Evolutionary conservation across 2,329 filamentous ascomycete genomes (phyloP).

Genomic region (Lizonia empirigonia): DNA sequence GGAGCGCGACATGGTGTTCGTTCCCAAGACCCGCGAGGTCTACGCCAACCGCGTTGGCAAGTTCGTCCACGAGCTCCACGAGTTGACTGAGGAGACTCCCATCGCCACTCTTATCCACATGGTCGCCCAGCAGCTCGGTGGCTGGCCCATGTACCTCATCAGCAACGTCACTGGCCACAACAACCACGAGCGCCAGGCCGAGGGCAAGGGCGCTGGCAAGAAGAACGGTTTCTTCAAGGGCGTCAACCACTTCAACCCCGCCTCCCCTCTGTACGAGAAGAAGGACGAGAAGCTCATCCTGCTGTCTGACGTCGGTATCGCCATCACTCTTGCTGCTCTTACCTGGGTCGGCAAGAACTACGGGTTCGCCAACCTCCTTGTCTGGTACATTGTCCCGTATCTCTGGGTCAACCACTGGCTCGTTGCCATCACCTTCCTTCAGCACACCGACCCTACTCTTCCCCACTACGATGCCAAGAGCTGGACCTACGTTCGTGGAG

Average conservation of each 20-base stretch:
- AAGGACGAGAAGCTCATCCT: slow-evolving; percentile 87
- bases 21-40: slow-evolving; percentile 87
- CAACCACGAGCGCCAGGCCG: slow-evolving; percentile 85
- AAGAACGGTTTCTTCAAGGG: slow-evolving; percentile 77
- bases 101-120: slow-evolving; percentile 77
- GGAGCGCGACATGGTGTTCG: slow-evolving; percentile 98
- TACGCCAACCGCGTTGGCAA: slow-evolving; percentile 77
- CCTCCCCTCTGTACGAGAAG: slow-evolving; percentile 87
- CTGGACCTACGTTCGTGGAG: slow-evolving; percentile 94
- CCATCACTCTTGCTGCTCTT: slow-evolving; percentile 66
- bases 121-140: slow-evolving; percentile 82
- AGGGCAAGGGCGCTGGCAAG: slow-evolving; percentile 94
- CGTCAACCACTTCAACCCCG: slow-evolving; percentile 94
- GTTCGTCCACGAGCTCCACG: slow-evolving; percentile 78
- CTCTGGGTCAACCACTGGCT: slow-evolving; percentile 99
- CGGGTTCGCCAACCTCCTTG: slow-evolving; percentile 82
- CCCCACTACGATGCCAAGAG: slow-evolving; percentile 86
- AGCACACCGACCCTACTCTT: slow-evolving; percentile 93
- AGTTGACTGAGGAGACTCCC: slow-evolving; percentile 94
- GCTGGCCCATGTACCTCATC: slow-evolving; percentile 91
- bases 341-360: slow-evolving; percentile 74
- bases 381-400: slow-evolving; percentile 96
- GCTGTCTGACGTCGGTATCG: slow-evolving; percentile 79
- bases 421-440: slow-evolving; percentile 94
- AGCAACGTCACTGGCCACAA: slow-evolving; percentile 97